Evolutionary conservation across 768 basidiomycete genomes (phyloP).

Genomic region (Goffeauzyma gilvescens): DNA sequence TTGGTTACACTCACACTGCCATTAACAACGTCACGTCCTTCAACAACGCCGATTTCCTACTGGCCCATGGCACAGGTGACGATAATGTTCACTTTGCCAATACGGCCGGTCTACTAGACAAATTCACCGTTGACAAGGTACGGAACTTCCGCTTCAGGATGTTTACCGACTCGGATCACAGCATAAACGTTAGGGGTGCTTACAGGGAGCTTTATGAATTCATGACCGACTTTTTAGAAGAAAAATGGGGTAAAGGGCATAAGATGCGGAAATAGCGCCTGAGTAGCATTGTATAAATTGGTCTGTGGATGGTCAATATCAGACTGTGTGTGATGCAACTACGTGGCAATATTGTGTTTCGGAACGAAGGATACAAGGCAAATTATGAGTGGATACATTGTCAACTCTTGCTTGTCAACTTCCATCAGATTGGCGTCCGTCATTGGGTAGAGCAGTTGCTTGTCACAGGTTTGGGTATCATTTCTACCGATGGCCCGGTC

Average conservation of each 20-base stretch:
- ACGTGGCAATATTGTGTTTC: no score
- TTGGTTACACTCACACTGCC: conserved; percentile 75
- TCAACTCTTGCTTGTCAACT: no score
- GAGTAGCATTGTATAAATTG: no score
- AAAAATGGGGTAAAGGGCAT: conserved; percentile 58
- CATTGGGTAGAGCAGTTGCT: no score
- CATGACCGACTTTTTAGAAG: conserved; percentile 62
- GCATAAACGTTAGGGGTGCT: conserved; percentile 53
- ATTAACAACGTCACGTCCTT: conserved; percentile 79
- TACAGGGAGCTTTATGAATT: conserved; percentile 70
- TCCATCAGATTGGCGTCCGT: no score
- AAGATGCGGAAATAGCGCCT: no score
- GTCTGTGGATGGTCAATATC: background rate
- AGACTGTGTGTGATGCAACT: no score
- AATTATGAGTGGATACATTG: no score
- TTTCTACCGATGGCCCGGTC: no score
- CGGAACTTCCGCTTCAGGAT: conserved; percentile 63
- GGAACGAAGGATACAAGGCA: no score
- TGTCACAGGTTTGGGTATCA: no score
- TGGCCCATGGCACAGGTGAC: conserved; percentile 85
- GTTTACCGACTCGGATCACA: conserved; percentile 94
- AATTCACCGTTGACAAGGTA: conserved; percentile 62
- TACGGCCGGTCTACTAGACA: conserved; percentile 74
- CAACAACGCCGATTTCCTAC: conserved; percentile 49
- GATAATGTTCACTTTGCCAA: conserved; percentile 91